A percentile compares a stretch with the other conserved stretches of the same genome.
phyloP scores from a whole-genome alignment of 768 basidiomycete species.

The Mycena belliarum region DNA sequence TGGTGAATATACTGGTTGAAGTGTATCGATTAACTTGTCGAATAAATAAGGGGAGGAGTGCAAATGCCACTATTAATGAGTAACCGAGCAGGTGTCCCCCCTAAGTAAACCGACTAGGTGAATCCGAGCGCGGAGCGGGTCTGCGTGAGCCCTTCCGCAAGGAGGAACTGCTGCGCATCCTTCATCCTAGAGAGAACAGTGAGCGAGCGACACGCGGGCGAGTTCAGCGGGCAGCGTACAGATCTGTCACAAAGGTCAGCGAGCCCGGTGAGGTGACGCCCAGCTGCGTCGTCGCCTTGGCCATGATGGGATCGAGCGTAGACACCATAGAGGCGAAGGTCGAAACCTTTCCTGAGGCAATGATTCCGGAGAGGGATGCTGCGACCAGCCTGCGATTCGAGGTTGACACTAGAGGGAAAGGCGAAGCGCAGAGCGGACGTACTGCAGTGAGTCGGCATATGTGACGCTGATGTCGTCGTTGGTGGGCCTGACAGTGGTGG shows the following conservation, averaged over 20 bases:
- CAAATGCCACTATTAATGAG: too few relatives aligned
- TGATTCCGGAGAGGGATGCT: slow-evolving; percentile 33
- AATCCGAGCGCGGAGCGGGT: slow-evolving; percentile 36
- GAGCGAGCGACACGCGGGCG: background rate
- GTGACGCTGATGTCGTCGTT: slow-evolving; percentile 37
- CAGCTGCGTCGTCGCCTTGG: slow-evolving; percentile 26
- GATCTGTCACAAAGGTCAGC: slow-evolving; percentile 28
- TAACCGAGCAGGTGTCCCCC: too few relatives aligned
- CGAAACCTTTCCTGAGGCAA: slow-evolving; percentile 25
- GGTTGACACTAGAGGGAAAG: background rate
- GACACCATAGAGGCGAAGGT: slow-evolving; percentile 27
- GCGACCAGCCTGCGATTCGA: slow-evolving; percentile 26
- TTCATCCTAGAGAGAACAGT: slow-evolving; percentile 27
- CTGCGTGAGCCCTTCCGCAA: slow-evolving; percentile 33
- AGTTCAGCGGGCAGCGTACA: background rate
- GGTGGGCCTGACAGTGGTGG: slow-evolving; percentile 33
- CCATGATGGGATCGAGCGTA: slow-evolving; percentile 33
- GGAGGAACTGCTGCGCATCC: slow-evolving; percentile 37
- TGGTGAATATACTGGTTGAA: too few relatives aligned
- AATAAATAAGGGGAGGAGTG: too few relatives aligned
- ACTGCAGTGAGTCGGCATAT: slow-evolving; percentile 33
- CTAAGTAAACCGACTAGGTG: background rate
- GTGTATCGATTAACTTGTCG: too few relatives aligned
- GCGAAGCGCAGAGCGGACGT: slow-evolving; percentile 2
- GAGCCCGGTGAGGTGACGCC: slow-evolving; percentile 33